phyloP scores from a whole-genome alignment of 805 yeast genomes.

The Lipomyces yamadae region DNA sequence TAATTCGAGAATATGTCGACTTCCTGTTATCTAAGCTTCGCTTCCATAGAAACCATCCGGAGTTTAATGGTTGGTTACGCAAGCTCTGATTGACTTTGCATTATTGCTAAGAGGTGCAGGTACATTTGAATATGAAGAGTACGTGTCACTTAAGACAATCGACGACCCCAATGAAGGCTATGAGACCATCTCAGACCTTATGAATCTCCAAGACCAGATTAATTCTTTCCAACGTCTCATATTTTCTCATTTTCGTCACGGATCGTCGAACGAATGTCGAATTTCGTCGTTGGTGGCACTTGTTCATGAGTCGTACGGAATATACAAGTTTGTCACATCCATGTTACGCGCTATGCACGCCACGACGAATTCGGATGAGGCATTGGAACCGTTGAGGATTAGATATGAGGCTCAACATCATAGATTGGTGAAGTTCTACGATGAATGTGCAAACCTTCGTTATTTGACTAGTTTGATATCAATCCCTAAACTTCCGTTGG shows the following conservation, averaged over 20 bases:
- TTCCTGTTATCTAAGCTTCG: slow-evolving; percentile 73
- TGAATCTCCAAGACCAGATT: slow-evolving; percentile 82
- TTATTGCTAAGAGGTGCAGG: slow-evolving; percentile 17
- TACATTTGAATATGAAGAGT: slow-evolving; percentile 94
- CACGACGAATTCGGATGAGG: slow-evolving; percentile 73
- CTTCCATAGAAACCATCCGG: slow-evolving; percentile 82
- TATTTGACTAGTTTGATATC: slow-evolving; percentile 80
- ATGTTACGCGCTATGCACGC: slow-evolving; percentile 89
- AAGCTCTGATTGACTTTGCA: background rate
- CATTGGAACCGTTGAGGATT: slow-evolving; percentile 71
- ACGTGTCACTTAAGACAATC: slow-evolving; percentile 81
- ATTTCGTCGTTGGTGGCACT: slow-evolving; percentile 87
- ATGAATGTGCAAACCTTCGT: slow-evolving; percentile 85
- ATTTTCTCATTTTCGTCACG: slow-evolving; percentile 69
- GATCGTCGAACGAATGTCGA: slow-evolving; percentile 69
- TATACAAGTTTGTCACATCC: slow-evolving; percentile 83
- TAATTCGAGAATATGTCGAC: slow-evolving; percentile 76
- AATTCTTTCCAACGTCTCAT: slow-evolving; percentile 78
- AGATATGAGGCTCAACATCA: slow-evolving; percentile 73
- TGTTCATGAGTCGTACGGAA: slow-evolving; percentile 90
- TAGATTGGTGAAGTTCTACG: slow-evolving; percentile 78
- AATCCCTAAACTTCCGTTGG: slow-evolving; percentile 65
- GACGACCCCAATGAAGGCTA: slow-evolving; percentile 92
- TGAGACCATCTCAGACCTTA: slow-evolving; percentile 81
- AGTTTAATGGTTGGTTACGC: slow-evolving; percentile 69